A percentile compares a stretch with the other conserved stretches of the same genome.
These are phyloP conservation scores for Hibiscus tridactylites DNA, from an alignment of 345 rosid genomes.

Conservation along the genomic window DNA sequence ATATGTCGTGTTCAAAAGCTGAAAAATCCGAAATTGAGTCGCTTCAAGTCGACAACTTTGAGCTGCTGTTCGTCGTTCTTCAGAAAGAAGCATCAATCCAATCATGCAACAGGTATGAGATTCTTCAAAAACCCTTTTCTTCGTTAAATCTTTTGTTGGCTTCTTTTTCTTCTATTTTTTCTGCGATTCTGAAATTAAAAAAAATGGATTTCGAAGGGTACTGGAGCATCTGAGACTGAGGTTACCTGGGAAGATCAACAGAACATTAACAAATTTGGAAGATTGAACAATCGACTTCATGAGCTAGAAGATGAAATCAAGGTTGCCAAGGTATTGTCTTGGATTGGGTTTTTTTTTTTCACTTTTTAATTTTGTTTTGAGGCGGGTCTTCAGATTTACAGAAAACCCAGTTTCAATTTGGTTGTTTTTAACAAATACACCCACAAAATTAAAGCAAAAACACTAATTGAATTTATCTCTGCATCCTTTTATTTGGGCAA, in stretches of 20 bases:
- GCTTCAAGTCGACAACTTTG: not conserved
- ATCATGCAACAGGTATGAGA: slow-evolving; percentile 14
- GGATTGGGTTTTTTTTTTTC: not conserved
- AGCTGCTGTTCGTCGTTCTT: not conserved
- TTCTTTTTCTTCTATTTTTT: not conserved
- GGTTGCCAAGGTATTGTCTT: slow-evolving; percentile 52
- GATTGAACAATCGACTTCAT: slow-evolving; percentile 77
- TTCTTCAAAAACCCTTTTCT: not conserved
- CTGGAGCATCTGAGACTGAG: slow-evolving; percentile 70
- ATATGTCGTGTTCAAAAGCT: too few relatives aligned
- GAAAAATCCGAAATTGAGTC: not conserved
- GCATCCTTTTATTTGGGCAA: not conserved
- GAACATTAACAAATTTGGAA: slow-evolving; percentile 77
- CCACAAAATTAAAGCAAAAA: too few relatives aligned
- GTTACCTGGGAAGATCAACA: slow-evolving; percentile 99
- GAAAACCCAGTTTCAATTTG: not conserved
- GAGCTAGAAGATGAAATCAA: slow-evolving; percentile 83
- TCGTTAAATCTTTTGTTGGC: not conserved
- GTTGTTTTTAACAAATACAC: not conserved
- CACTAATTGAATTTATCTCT: too few relatives aligned
- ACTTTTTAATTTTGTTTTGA: not conserved
- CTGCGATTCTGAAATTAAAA: not conserved
- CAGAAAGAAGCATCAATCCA: not conserved
- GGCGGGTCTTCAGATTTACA: not conserved
- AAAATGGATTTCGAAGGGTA: slow-evolving; percentile 30